phyloP scores from a whole-genome alignment of 108 stramenopile species.

The Skeletonema marinoi region DNA sequence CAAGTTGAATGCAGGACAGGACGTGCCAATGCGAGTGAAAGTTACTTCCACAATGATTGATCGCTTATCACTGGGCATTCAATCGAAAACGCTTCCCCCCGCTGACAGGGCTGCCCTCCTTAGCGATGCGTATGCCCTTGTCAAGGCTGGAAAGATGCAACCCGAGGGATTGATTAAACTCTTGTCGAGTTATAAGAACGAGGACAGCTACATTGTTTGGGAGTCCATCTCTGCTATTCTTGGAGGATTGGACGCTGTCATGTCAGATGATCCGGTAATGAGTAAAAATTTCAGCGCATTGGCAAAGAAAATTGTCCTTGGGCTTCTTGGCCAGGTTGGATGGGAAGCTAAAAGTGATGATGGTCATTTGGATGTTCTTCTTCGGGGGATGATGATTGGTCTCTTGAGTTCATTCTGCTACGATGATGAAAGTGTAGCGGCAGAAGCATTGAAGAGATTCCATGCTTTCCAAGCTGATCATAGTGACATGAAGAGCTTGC shows the following conservation, averaged over 20 bases:
- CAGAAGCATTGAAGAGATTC: constrained; percentile 85
- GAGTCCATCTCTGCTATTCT: constrained; percentile 77
- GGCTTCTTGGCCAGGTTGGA: constrained; percentile 71
- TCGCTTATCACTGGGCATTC: constrained; percentile 66
- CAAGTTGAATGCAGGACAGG: constrained; percentile 95
- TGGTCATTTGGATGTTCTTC: constrained; percentile 83
- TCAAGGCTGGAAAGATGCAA: constrained; percentile 87
- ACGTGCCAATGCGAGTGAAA: constrained; percentile 92
- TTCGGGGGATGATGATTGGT: constrained; percentile 87
- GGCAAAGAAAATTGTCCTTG: constrained; percentile 68
- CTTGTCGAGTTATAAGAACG: constrained; percentile 76
- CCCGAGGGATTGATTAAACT: constrained; percentile 83
- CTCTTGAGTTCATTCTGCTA: constrained; percentile 81
- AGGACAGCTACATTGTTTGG: constrained; percentile 92
- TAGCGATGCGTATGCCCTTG: constrained; percentile 88
- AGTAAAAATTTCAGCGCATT: constrained; percentile 60
- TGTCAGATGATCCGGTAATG: constrained; percentile 76
- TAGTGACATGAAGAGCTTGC: constrained; percentile 70
- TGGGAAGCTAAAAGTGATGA: constrained; percentile 84
- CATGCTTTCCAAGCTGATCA: constrained; percentile 73
- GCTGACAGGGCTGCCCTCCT: constrained; percentile 91
- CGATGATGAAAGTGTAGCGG: constrained; percentile 71
- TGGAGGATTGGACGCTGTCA: constrained; percentile 68
- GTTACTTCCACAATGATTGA: constrained; percentile 81
- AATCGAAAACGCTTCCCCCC: constrained; percentile 61